phyloP scores from a whole-genome alignment of 345 rosid genomes.

The Hypericum androsaemum region DNA sequence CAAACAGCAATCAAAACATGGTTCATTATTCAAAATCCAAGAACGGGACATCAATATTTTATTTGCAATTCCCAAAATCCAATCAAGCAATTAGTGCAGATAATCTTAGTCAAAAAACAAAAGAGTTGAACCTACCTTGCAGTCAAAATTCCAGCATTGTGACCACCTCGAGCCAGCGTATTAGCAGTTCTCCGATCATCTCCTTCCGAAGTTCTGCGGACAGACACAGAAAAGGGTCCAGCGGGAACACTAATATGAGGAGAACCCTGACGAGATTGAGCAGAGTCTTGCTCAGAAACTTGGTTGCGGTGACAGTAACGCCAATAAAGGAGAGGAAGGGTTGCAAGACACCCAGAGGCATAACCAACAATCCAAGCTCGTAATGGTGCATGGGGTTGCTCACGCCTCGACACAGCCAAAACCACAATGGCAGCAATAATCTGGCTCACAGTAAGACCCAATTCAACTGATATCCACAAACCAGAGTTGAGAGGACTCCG shows the following conservation, averaged over 20 bases:
- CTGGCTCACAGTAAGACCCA: slow-evolving; percentile 74
- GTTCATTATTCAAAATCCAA: no score
- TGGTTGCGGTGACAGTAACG: slow-evolving; percentile 69
- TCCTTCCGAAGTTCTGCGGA: slow-evolving; percentile 54
- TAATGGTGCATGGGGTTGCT: slow-evolving; percentile 70
- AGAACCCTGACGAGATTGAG: slow-evolving; percentile 50
- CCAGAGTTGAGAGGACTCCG: slow-evolving; percentile 95
- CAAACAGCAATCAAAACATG: no score
- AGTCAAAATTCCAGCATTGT: slow-evolving; percentile 37
- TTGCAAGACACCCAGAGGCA: slow-evolving; percentile 82
- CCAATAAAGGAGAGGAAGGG: slow-evolving; percentile 86
- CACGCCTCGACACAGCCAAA: slow-evolving; percentile 63
- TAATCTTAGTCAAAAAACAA: no score
- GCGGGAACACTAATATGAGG: slow-evolving; percentile 60
- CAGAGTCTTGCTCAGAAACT: slow-evolving; percentile 51
- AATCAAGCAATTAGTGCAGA: no score
- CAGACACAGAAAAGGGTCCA: slow-evolving; percentile 67
- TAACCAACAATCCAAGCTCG: slow-evolving; percentile 87
- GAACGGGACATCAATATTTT: no score
- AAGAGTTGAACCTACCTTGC: slow-evolving; percentile 41
- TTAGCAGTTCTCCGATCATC: slow-evolving; percentile 41
- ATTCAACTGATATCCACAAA: slow-evolving; percentile 80
- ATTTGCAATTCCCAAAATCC: no score
- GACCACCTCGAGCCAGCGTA: slow-evolving; percentile 47
- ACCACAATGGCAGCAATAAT: slow-evolving; percentile 73